Conservation (phyloP, 257 asterid species). For the Primulina huaijiensis region DNA sequence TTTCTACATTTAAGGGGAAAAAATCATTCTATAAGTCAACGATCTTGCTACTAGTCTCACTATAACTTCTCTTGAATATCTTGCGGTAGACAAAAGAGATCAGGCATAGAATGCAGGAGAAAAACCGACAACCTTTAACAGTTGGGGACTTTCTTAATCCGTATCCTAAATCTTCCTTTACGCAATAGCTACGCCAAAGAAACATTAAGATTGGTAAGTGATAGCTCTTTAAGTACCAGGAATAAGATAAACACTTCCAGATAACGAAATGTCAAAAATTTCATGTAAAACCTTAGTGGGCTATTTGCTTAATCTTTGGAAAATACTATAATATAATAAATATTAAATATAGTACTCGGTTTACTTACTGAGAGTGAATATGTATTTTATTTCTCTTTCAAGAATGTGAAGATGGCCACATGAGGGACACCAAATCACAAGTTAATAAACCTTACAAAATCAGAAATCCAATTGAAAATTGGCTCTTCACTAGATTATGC, state of each 20-base stretch:
- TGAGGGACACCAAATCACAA: not conserved
- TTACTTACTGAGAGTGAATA: not conserved
- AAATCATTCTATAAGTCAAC: not conserved
- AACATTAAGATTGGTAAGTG: not conserved
- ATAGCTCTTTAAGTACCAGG: not conserved
- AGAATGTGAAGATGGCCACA: not conserved
- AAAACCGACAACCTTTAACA: not conserved
- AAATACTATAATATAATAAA: too few species aligned
- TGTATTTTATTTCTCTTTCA: not conserved
- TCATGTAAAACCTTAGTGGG: not conserved
- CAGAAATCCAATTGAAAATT: not conserved
- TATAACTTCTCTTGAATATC: not conserved
- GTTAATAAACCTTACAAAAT: not conserved
- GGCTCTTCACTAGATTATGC: not conserved
- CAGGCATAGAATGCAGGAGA: constrained; percentile 5
- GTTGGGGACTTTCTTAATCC: not conserved
- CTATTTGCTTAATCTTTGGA: not conserved
- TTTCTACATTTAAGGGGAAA: not conserved
- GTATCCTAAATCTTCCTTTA: not conserved
- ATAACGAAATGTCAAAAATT: too few species aligned
- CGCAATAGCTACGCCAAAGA: not conserved
- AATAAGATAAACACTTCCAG: not conserved
- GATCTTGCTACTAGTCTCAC: not conserved
- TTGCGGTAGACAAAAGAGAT: not conserved
- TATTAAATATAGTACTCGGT: not conserved